Base-by-base conservation (phyloP, 345 rosid genomes). In the Eutrema heterophyllum region DNA sequence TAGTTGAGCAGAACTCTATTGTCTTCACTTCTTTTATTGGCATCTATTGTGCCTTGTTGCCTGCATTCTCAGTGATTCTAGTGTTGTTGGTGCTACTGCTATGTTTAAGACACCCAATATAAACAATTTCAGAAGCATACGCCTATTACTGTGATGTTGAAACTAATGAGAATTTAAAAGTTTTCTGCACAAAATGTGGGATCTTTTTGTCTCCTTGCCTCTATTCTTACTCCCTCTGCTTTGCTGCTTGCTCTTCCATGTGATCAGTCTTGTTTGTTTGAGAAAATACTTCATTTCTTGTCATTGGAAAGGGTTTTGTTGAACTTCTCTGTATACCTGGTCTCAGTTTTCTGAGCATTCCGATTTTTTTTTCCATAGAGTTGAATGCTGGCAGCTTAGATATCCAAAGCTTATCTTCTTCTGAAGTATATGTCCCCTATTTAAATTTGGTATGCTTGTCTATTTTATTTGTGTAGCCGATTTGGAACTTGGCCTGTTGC, bases 401-500 rank as follows among this genome's bases (percentile, higher is more conserved):
- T 61, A 21, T 44, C 35, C 18, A 43, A 14, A 43, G 18, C 45
- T 15, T 13, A 12, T 16, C 45, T 52, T 52, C 15, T 50, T 16
- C 40, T 15, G 26, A 40, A 29, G 43, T 27, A 16, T 61, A 16
- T 71, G 10, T 40, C 44, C 29, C 40, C 10, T 9, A 30, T 61
- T 16, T 24, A 2, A 33, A 11, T 2, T 21, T 61, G 9, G 5
- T 30, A 41, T 30, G 11, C 69, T 27, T 55, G 3, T 63, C n/a
- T 70, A 5, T 40, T 27, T 57, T 58, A 27, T 27, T 52, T 79
- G 12, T 76, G 59, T 59, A 91, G 98, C 36, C 88, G 88, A 41
- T 94, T 94, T 80, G 97, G 98, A 67, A 86, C 93, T 46, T 94
- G 98, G 97, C 96, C 98, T 50, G 96, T 94, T 55, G 96, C 93